These are phyloP conservation scores for Lichtheimia corymbifera DNA, from an alignment of 371 early-diverging fungal species.

Conservation along the genomic window DNA sequence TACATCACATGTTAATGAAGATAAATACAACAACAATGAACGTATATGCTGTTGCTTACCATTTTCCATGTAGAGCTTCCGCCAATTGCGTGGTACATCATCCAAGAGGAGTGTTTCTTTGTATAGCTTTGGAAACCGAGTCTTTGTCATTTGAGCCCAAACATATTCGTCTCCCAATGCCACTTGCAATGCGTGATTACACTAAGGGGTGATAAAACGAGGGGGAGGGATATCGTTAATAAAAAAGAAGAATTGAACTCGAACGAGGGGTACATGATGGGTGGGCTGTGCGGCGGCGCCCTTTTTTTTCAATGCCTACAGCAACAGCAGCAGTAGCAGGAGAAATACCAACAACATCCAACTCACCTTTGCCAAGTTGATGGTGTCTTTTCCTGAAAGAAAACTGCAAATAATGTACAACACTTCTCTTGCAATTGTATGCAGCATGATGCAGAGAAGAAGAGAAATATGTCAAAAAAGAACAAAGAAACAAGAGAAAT, in stretches of 20 bases:
- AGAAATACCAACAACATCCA: neutral
- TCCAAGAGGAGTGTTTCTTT: neutral
- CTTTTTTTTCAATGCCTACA: neutral
- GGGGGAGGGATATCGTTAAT: neutral
- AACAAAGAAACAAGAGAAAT: no score
- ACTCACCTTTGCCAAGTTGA: constrained; percentile 8
- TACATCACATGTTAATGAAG: neutral
- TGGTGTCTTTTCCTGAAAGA: constrained; percentile 8
- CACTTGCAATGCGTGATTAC: neutral
- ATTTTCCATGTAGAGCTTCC: constrained; percentile 14
- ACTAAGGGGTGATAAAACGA: neutral
- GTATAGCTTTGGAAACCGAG: neutral
- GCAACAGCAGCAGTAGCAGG: neutral
- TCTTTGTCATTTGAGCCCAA: constrained; percentile 2
- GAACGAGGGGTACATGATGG: neutral
- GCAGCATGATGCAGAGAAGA: no score
- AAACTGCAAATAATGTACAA: constrained; percentile 4
- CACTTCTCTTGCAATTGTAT: constrained; percentile 7
- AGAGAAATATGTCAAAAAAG: no score
- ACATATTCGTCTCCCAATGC: neutral
- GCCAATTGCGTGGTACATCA: neutral
- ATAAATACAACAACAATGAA: neutral
- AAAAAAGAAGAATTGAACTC: neutral
- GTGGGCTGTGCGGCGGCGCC: neutral
- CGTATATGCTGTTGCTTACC: neutral